phyloP scores from a whole-genome alignment of 2,329 filamentous ascomycete species.

The Epichloe festucae region DNA sequence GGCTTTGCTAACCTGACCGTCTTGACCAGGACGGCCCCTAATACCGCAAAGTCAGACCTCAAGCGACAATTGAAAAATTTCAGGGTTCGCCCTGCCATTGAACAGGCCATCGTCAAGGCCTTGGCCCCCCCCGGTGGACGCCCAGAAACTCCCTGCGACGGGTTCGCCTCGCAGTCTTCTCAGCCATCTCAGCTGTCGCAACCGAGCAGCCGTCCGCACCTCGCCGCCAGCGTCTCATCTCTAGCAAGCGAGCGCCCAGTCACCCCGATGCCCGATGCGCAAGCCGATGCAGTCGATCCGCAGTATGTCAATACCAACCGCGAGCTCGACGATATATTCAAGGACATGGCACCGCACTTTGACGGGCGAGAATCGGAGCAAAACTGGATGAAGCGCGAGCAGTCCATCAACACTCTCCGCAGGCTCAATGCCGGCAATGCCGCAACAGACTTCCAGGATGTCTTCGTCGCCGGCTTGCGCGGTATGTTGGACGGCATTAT shows the following conservation, averaged over 20 bases:
- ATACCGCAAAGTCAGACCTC: slow-evolving; percentile 74
- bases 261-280: slow-evolving; percentile 51
- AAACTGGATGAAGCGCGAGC: slow-evolving; percentile 83
- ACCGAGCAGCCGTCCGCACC: slow-evolving; percentile 28
- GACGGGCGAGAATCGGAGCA: slow-evolving; percentile 82
- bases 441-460: slow-evolving; percentile 58
- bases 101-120: slow-evolving; percentile 64
- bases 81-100: slow-evolving; percentile 78
- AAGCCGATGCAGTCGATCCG: slow-evolving; percentile 61
- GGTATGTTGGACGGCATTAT: slow-evolving; percentile 73
- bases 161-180: slow-evolving; percentile 19
- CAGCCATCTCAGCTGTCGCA: slow-evolving; percentile 7
- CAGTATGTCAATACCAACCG: slow-evolving; percentile 71
- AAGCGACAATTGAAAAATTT: slow-evolving; percentile 75
- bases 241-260: slow-evolving; percentile 36
- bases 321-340: slow-evolving; percentile 79
- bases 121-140: slow-evolving; percentile 44
- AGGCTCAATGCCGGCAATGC: slow-evolving; percentile 75
- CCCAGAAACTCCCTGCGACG: slow-evolving; percentile 27
- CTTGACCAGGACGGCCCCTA: slow-evolving; percentile 52
- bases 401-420: slow-evolving; percentile 63
- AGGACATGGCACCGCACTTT: slow-evolving; percentile 68
- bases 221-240: slow-evolving; percentile 41
- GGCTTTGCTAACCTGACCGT: slow-evolving; percentile 4
- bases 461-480: slow-evolving; percentile 60